These are phyloP conservation scores for Chaetomium strumarium DNA, from an alignment of 2,329 filamentous ascomycete genomes.

Conservation along the genomic window DNA sequence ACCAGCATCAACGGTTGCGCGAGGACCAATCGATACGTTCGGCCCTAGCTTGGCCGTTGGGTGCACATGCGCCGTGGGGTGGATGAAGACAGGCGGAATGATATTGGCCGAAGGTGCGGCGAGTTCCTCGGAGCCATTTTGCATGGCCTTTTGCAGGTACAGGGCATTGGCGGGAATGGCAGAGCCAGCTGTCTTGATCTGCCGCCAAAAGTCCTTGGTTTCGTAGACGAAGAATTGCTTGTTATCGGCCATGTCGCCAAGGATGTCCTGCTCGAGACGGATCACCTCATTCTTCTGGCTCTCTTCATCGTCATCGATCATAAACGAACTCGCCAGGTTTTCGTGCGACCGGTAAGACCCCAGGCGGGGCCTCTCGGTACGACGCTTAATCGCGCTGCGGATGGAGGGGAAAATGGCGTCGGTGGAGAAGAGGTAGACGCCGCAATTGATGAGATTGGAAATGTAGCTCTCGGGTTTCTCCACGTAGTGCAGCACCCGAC, in stretches of 20 bases:
- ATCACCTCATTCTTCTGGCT: constrained; percentile 77
- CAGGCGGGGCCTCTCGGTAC: constrained; percentile 82
- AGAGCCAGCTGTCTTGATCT: constrained; percentile 98
- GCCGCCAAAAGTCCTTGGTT: constrained; percentile 98
- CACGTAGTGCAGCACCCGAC: constrained; percentile 95
- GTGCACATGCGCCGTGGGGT: constrained; percentile 84
- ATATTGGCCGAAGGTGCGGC: constrained; percentile 79
- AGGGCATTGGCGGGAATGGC: constrained; percentile 94
- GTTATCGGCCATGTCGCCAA: constrained; percentile 91
- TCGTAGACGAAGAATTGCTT: constrained; percentile 98
- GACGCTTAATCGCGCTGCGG: constrained; percentile 88
- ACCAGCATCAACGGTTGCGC: constrained; percentile 75
- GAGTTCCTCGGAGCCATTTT: constrained; percentile 75
- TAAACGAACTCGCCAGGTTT: constrained; percentile 67
- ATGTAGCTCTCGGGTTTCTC: constrained; percentile 98
- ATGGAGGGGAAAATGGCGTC: constrained; percentile 97
- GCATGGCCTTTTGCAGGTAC: constrained; percentile 91
- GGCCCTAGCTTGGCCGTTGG: constrained; percentile 94
- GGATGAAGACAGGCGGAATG: constrained; percentile 88
- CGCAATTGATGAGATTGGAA: constrained; percentile 98
- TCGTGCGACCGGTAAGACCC: constrained; percentile 95
- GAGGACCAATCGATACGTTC: constrained; percentile 93
- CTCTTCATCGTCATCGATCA: constrained; percentile 60
- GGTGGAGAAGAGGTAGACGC: constrained; percentile 94
- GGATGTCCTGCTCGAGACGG: constrained; percentile 92